phyloP scores from a whole-genome alignment of 2,329 filamentous ascomycete genomes.

The Beauveria brongniartii region DNA sequence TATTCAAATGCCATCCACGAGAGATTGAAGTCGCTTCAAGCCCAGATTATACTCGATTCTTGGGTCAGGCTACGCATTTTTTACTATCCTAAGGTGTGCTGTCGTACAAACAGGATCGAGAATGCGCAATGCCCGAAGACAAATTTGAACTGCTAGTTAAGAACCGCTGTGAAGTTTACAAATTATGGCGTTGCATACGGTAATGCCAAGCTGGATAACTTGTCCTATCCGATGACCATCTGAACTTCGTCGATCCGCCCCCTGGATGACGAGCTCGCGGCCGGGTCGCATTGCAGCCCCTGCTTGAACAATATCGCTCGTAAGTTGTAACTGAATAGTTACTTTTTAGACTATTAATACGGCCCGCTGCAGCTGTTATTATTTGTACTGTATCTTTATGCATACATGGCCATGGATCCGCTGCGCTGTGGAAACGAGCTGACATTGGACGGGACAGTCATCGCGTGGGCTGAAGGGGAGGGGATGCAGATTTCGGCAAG shows the following conservation, averaged over 20 bases:
- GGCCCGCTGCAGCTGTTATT: neutral
- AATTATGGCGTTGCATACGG: neutral
- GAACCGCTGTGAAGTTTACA: neutral
- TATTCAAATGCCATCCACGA: neutral
- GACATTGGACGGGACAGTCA: too few relatives aligned
- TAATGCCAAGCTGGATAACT: neutral
- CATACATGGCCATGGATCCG: neutral
- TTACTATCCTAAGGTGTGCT: neutral
- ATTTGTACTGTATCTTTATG: neutral
- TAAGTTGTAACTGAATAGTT: neutral
- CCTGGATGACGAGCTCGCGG: neutral
- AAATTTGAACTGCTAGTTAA: too few relatives aligned
- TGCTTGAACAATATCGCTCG: neutral
- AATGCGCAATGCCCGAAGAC: neutral
- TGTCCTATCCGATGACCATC: neutral
- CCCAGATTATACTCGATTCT: neutral
- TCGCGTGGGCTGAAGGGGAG: too few relatives aligned
- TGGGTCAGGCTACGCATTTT: neutral
- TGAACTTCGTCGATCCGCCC: too few relatives aligned
- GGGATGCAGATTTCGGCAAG: too few relatives aligned
- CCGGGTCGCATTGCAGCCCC: neutral
- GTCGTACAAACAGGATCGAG: neutral
- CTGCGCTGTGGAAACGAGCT: too few relatives aligned
- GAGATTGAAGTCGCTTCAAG: neutral
- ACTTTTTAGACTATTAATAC: neutral